Evolutionary conservation across 78 protist species (phyloP).

Genomic region (Guillardia theta): DNA sequence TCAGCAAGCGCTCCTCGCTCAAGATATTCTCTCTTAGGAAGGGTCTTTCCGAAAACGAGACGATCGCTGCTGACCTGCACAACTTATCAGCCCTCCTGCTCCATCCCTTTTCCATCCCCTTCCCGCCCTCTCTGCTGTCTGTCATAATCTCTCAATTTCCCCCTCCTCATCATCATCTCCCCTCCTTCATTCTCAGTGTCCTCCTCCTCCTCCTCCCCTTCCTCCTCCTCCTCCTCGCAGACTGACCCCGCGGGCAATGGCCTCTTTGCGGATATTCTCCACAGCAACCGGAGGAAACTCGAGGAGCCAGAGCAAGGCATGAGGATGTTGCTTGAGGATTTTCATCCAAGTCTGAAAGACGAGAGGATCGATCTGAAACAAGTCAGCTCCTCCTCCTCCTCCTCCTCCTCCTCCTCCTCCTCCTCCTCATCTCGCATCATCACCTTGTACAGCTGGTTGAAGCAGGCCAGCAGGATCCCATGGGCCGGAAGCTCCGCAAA

Average conservation of each 20-base stretch:
- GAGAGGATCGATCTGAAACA: no score
- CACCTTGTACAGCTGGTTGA: constrained; percentile 19
- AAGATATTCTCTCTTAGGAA: neutral
- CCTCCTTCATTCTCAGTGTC: neutral
- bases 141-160: neutral
- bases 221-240: neutral
- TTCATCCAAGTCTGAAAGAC: neutral
- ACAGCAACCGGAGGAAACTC: neutral
- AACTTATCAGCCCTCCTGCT: neutral
- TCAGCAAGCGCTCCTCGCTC: constrained; percentile 16
- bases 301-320: neutral
- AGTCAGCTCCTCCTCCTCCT: no score
- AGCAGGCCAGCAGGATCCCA: neutral
- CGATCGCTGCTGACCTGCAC: neutral
- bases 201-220: neutral
- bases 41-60: neutral
- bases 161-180: neutral
- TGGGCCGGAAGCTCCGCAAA: neutral
- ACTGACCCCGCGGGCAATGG: neutral
- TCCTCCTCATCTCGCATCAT: no score
- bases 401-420: no score
- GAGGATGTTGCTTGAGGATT: neutral
- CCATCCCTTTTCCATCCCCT: neutral
- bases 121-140: neutral
- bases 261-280: neutral